Evolutionary conservation across 1,139 yeast genomes (phyloP).

Genomic region (Hansenula sp.): DNA sequence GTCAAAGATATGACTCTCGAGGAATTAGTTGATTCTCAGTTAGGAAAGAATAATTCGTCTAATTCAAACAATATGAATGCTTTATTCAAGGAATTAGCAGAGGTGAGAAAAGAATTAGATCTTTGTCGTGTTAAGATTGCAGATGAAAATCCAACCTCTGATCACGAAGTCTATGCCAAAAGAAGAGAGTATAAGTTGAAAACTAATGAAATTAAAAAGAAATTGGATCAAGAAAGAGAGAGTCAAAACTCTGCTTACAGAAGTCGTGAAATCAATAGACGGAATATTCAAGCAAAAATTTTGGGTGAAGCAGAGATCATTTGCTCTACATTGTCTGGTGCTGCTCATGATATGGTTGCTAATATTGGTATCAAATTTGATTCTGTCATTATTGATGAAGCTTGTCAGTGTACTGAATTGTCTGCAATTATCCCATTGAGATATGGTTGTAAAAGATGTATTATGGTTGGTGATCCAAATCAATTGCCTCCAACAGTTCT

Average conservation of each 20-base stretch:
- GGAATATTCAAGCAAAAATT: constrained; percentile 69
- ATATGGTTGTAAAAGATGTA: constrained; percentile 86
- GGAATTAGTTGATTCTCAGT: constrained; percentile 71
- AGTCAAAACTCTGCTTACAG: constrained; percentile 61
- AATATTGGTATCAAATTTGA: constrained; percentile 75
- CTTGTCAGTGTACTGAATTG: constrained; percentile 94
- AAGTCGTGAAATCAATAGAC: constrained; percentile 71
- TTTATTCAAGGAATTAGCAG: constrained; percentile 27
- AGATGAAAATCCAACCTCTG: constrained; percentile 9
- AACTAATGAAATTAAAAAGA: constrained; percentile 66
- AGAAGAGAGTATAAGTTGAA: constrained; percentile 48
- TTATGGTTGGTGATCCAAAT: constrained; percentile 99
- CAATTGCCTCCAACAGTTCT: constrained; percentile 98
- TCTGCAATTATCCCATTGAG: constrained; percentile 90
- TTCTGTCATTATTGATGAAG: constrained; percentile 96
- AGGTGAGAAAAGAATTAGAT: constrained; percentile 35
- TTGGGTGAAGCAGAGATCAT: constrained; percentile 79
- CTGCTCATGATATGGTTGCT: constrained; percentile 85
- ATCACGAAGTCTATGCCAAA: constrained; percentile 11
- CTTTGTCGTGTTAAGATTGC: constrained; percentile 41
- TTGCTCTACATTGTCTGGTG: constrained; percentile 90
- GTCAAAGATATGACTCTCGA: constrained; percentile 85
- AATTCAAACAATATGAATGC: constrained; percentile 23
- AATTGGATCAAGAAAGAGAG: constrained; percentile 79
- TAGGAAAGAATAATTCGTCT: constrained; percentile 38